Conservation (phyloP, 2,329 filamentous ascomycete genomes). For the Colletotrichum abscissum region DNA sequence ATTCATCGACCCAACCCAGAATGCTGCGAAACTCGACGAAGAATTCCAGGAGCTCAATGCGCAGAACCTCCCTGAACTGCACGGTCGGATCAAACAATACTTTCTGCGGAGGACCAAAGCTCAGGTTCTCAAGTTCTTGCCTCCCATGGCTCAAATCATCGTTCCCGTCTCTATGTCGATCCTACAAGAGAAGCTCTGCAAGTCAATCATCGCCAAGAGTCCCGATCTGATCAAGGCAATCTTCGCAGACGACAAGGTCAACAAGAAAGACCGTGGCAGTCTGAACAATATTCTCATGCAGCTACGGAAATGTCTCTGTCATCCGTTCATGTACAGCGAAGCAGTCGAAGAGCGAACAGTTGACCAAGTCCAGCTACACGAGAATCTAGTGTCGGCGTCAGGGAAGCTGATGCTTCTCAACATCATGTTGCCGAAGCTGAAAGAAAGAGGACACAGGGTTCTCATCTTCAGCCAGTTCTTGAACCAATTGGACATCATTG, state of each 20-base stretch:
- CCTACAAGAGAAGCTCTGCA: conserved; percentile 93
- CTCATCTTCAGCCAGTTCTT: conserved; percentile 97
- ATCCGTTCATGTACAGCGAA: conserved; percentile 93
- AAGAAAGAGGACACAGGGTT: conserved; percentile 87
- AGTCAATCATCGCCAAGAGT: conserved; percentile 92
- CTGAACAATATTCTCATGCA: conserved; percentile 97
- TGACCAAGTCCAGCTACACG: conserved; percentile 71
- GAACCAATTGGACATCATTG: conserved; percentile 86
- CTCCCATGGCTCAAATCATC: conserved; percentile 94
- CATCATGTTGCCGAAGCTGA: conserved; percentile 87
- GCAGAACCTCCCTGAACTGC: conserved; percentile 83
- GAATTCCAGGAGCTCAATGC: conserved; percentile 83
- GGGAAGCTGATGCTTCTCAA: conserved; percentile 88
- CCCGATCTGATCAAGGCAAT: conserved; percentile 89
- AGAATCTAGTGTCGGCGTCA: conserved; percentile 90
- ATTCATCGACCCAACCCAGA: conserved; percentile 80
- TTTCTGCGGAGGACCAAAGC: conserved; percentile 84
- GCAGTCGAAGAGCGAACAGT: conserved; percentile 87
- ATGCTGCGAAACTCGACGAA: conserved; percentile 79
- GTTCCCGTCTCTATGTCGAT: conserved; percentile 95
- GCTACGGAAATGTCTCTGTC: conserved; percentile 91
- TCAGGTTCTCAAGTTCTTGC: conserved; percentile 90
- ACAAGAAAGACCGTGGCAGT: conserved; percentile 78
- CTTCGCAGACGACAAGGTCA: conserved; percentile 76
- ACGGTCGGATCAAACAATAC: conserved; percentile 82